Evolutionary conservation across 805 yeast species (phyloP).

Genomic region (Kodamaea kaohsiungensis): DNA sequence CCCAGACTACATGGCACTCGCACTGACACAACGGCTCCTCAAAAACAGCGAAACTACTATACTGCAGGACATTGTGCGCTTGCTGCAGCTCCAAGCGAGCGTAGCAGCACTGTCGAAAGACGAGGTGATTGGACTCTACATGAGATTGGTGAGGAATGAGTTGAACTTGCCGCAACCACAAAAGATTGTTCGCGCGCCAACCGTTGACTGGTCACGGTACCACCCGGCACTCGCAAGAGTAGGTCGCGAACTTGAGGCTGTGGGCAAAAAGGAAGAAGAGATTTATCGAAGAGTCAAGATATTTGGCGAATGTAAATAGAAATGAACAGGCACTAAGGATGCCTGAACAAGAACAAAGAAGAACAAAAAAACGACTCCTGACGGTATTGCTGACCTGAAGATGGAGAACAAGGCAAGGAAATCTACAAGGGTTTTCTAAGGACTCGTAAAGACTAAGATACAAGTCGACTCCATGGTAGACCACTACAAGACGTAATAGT

Average conservation of each 20-base stretch:
- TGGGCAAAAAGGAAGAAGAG: constrained; percentile 8
- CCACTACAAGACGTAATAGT: not conserved
- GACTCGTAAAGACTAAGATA: not conserved
- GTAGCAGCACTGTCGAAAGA: constrained; percentile 18
- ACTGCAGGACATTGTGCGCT: constrained; percentile 29
- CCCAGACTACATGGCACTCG: constrained; percentile 38
- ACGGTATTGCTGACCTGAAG: not conserved
- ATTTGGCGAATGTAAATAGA: constrained; percentile 18
- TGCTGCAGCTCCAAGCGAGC: constrained; percentile 30
- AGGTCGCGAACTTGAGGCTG: constrained; percentile 17
- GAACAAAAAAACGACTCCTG: not conserved
- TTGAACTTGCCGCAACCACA: constrained; percentile 36
- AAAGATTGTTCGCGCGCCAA: constrained; percentile 34
- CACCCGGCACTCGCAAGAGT: constrained; percentile 30
- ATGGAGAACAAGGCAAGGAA: not conserved
- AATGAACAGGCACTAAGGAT: not conserved
- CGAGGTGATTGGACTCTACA: constrained; percentile 32
- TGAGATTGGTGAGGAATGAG: constrained; percentile 35
- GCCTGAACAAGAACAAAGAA: not conserved
- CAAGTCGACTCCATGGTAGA: too few relatives aligned
- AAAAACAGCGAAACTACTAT: constrained; percentile 23
- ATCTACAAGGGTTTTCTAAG: not conserved
- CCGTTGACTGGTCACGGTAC: constrained; percentile 39
- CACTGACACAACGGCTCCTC: constrained; percentile 33
- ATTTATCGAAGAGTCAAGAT: constrained; percentile 27